Base-by-base conservation (phyloP, 2,329 filamentous ascomycete genomes). In the Xylariaceae sp. region DNA sequence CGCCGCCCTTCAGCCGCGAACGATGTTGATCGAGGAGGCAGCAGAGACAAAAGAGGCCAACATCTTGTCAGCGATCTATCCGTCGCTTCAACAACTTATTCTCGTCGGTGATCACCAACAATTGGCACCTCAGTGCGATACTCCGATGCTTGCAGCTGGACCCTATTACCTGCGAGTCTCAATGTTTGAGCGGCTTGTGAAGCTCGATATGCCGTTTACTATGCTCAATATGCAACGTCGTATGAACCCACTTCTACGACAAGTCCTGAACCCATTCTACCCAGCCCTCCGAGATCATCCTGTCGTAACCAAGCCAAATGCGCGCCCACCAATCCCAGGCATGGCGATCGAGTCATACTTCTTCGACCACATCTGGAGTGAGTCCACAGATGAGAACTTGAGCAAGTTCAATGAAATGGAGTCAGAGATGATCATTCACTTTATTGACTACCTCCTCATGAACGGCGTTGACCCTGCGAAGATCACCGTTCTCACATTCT, bases 401-500 rank as follows among this genome's bases (percentile, higher is more conserved):
- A 91, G 86, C 32, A 84, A 79, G 30, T 79, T 77, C 61, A 96
- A 96, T 60, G 65, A 71, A 0, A 68, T 75, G 2, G 91, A 96
- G 63, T 89, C 89, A 0, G 71, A 80, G 1, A 92, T 96, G 85
- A 74, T 96, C 30, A 78, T 83, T 0, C 76, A 75, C 0, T 87
- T 95, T 56, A 84, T 85, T 55, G 71, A 80, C 22, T 87, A 96
- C 60, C 78, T 96, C 0, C 65, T 85, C 1, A 70, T 82, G 51
- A 92, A 91, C 54, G 85, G 85, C 0, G 70, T 85, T 1, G 58
- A 70, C 0, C 64, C 78, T 0, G 64, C 70, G 0, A 74, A 85
- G 6, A 90, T 96, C 48, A 95, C 90, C 0, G 73, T 96, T 3
- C 68, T 96, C 44, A 92, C 90, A 0, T 96, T 94, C 62, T 96